A percentile compares a stretch with the other conserved stretches of the same genome.
These are phyloP conservation scores for Hortaea sp. DNA, from an alignment of 2,329 filamentous ascomycete genomes.

Conservation along the genomic window DNA sequence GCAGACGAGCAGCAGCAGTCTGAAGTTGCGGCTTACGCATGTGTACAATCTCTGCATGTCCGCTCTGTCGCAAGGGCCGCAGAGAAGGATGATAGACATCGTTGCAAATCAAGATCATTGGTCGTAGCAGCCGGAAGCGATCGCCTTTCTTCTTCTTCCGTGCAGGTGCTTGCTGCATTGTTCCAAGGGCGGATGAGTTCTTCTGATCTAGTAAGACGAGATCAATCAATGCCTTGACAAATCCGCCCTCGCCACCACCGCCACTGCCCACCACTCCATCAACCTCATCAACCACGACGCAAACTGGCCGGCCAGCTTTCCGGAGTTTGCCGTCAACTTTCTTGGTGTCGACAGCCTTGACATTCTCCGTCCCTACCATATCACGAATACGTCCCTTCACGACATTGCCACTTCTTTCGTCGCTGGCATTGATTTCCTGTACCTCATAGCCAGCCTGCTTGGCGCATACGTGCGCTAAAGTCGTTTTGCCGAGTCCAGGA, in stretches of 20 bases:
- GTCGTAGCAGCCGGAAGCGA: conserved; percentile 75
- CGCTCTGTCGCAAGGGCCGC: conserved; percentile 69
- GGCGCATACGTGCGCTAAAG: conserved; percentile 89
- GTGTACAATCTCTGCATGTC: conserved; percentile 83
- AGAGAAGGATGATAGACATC: conserved; percentile 90
- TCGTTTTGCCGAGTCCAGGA: conserved; percentile 91
- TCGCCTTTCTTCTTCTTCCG: conserved; percentile 66
- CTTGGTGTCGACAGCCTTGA: conserved; percentile 58
- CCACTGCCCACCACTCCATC: conserved; percentile 85
- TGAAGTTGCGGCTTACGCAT: conserved; percentile 82
- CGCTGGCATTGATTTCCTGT: conserved; percentile 94
- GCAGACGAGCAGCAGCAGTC: conserved; percentile 71
- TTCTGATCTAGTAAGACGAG: conserved; percentile 77
- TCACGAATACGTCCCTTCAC: conserved; percentile 87
- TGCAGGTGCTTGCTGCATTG: conserved; percentile 23
- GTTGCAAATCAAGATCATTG: conserved; percentile 91
- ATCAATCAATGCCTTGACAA: conserved; percentile 90
- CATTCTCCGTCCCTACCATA: conserved; percentile 86
- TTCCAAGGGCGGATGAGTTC: conserved; percentile 45
- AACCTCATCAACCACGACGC: conserved; percentile 91
- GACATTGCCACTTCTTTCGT: conserved; percentile 81
- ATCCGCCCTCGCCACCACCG: conserved; percentile 77
- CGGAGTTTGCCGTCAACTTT: conserved; percentile 45
- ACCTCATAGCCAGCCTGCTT: conserved; percentile 92
- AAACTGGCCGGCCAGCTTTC: conserved; percentile 76